Conservation (phyloP, 495 filamentous ascomycete genomes). For the Durotheca rogersii region DNA sequence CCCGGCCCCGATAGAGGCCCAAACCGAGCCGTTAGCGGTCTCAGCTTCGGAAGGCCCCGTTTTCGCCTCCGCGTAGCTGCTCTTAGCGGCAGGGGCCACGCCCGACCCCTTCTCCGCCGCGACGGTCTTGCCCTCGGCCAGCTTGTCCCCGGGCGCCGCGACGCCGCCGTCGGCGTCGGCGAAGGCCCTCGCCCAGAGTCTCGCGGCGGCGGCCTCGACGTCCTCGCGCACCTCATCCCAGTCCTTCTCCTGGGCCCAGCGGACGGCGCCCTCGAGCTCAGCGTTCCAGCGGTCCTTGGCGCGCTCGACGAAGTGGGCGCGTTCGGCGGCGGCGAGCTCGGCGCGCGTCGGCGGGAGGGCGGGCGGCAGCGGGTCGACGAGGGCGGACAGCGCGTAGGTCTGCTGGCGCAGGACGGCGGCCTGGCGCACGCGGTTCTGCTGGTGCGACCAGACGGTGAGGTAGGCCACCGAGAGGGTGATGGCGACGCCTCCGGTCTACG, state of each 20-base stretch:
- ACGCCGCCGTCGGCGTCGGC: constrained; percentile 22
- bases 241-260: constrained; percentile 64
- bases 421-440: constrained; percentile 68
- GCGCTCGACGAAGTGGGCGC: constrained; percentile 58
- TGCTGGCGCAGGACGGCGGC: constrained; percentile 70
- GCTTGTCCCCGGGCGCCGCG: constrained; percentile 7
- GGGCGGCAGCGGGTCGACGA: constrained; percentile 51
- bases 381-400: constrained; percentile 58
- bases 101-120: constrained; percentile 27
- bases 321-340: constrained; percentile 45
- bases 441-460: constrained; percentile 73
- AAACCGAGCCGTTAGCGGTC: constrained; percentile 31
- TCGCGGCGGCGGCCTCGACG: constrained; percentile 46
- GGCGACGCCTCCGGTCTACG: constrained; percentile 77
- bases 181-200: constrained; percentile 32
- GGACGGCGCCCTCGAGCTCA: constrained; percentile 68
- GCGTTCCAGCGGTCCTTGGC: constrained; percentile 80
- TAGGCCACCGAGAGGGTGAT: constrained; percentile 81
- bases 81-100: constrained; percentile 34
- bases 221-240: constrained; percentile 61
- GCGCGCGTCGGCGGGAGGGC: constrained; percentile 44
- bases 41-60: constrained; percentile 18
- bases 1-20: constrained; percentile 35
- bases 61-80: constrained; percentile 37
- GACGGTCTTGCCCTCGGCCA: constrained; percentile 3